A percentile compares a stretch with the other conserved stretches of the same genome.
Conservation (phyloP, 1,139 yeast genomes). For the Saccharomyces hybrid region DNA sequence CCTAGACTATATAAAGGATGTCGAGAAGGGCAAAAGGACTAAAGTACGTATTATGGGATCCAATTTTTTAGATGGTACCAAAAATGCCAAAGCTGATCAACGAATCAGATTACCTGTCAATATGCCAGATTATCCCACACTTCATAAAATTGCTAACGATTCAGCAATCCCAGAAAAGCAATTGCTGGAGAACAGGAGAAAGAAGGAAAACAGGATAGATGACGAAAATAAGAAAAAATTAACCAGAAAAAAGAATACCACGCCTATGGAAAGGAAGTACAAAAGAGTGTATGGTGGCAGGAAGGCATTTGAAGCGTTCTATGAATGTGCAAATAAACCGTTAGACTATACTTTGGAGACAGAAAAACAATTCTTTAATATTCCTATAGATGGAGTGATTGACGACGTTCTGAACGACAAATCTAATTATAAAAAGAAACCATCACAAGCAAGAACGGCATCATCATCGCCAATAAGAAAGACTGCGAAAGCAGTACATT, state of each 20-base stretch:
- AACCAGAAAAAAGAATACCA: not conserved
- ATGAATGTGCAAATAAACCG: constrained; percentile 26
- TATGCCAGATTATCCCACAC: not conserved
- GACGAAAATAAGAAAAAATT: not conserved
- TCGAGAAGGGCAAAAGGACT: constrained; percentile 14
- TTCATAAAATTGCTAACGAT: not conserved
- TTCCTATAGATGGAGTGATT: constrained; percentile 1
- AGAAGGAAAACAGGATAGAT: not conserved
- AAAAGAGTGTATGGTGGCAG: constrained; percentile 8
- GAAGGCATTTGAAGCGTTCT: constrained; percentile 28
- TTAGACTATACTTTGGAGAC: constrained; percentile 2
- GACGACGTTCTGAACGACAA: not conserved
- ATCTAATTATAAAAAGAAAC: not conserved
- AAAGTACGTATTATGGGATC: constrained; percentile 20
- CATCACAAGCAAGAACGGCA: not conserved
- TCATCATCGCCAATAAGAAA: not conserved
- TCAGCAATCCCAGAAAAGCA: not conserved
- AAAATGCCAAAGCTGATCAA: not conserved
- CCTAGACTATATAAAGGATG: constrained; percentile 19
- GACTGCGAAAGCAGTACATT: not conserved
- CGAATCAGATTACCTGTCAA: not conserved
- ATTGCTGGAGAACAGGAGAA: not conserved
- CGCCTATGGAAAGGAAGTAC: constrained; percentile 5
- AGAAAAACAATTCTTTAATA: not conserved
- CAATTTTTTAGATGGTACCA: not conserved